Percentiles rank a stretch among this genome's conserved stretches.
Evolutionary conservation across 2,329 filamentous ascomycete species (phyloP).

Genomic region (Akanthomyces muscarius): DNA sequence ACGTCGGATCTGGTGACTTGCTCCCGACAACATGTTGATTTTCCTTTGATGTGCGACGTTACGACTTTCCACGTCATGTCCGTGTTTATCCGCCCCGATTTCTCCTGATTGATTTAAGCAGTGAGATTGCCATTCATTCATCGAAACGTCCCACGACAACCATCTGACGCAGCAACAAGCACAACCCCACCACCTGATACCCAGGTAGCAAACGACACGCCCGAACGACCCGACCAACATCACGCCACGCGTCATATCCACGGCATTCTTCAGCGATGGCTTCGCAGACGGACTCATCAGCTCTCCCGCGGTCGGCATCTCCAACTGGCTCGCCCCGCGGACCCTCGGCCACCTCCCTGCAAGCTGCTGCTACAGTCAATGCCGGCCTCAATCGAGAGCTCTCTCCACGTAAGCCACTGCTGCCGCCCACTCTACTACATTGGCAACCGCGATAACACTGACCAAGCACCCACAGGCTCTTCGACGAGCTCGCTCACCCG

Average conservation of each 20-base stretch:
- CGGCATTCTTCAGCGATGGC: conserved; percentile 25
- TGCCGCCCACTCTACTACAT: background rate
- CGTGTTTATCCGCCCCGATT: background rate
- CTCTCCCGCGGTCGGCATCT: conserved; percentile 38
- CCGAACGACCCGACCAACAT: background rate
- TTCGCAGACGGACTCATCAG: conserved; percentile 25
- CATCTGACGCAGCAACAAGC: background rate
- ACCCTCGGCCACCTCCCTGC: conserved; percentile 65
- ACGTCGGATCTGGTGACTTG: conserved; percentile 16
- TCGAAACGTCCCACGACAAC: background rate
- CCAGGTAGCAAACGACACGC: background rate
- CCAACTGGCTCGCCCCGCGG: conserved; percentile 60
- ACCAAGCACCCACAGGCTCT: conserved; percentile 34
- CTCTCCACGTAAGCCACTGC: conserved; percentile 46
- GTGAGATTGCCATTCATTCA: background rate
- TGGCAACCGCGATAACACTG: background rate
- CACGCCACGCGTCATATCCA: background rate
- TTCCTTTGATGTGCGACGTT: background rate
- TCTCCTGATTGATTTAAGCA: conserved; percentile 11
- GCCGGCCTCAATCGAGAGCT: conserved; percentile 67
- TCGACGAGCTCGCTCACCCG: conserved; percentile 49
- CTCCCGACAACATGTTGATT: conserved; percentile 8
- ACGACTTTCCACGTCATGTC: background rate
- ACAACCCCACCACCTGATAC: conserved; percentile 10
- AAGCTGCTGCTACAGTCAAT: conserved; percentile 74